Base-by-base conservation (phyloP, 2,329 filamentous ascomycete species). In the Ophiocordyceps australis region DNA sequence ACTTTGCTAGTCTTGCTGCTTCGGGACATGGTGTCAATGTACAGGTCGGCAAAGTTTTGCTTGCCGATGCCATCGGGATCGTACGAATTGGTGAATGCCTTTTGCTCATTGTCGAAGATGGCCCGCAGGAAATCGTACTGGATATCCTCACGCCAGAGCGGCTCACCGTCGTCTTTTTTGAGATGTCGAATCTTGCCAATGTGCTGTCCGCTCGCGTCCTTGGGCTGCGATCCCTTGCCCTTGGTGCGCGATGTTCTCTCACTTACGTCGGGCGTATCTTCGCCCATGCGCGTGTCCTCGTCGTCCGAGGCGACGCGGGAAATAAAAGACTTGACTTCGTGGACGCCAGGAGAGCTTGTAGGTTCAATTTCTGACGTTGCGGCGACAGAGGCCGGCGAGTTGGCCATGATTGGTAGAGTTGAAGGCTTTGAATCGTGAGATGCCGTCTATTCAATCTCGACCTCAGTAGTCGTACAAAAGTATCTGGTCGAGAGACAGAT, bases 1-100 rank as follows among this genome's bases (percentile, higher is more conserved):
- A 98, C 89, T 55, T 95, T 95, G 62, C 89, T 95, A 16, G 86
- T 95, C 61, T 98, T 98, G 62, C 82, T 94, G 56, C 89, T 98
- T 49, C 83, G 72, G 4, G 89, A 83, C 86, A 98, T 95, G 32
- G 89, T 86, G 52, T 95, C 89, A 42, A 98, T 86, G 54, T 98
- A 98, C 32, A 98, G 70, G 49, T 95, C 85, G 32, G 89, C 85
- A 48, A 98, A 98, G 36, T 69, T 78, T 41, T 78, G 73, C 42
- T 75, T 74, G 30, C 66, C 66, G 12, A 60, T 43, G 25, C 41
- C 46, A 6, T 56, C 50, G 4, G 59, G 48, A 38, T 93, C 83
- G 49, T 86, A 92, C 47, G 79, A 78, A 46, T 92, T 92, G 44
- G 82, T 92, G 49, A 98, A 98, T 43, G 83, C 83, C 34, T 57